A percentile compares a stretch with the other conserved stretches of the same genome.
phyloP scores from a whole-genome alignment of 345 rosid species.

The Eucalyptus curtisii region DNA sequence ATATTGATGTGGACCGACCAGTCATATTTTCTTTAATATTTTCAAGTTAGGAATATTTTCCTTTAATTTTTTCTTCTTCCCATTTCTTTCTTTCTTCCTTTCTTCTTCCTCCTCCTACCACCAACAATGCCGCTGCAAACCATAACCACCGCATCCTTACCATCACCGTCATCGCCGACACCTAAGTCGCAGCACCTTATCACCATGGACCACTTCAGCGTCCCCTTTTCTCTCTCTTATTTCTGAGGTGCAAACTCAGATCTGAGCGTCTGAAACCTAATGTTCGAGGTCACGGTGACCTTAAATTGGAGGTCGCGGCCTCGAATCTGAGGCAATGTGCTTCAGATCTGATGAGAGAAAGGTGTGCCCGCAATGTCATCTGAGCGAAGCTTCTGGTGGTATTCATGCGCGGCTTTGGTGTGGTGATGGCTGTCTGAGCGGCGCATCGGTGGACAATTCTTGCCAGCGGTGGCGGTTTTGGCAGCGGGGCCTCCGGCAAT shows the following conservation, averaged over 20 bases:
- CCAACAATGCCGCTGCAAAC: not conserved
- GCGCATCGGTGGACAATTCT: not conserved
- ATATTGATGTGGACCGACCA: not conserved
- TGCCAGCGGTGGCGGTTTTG: too few relatives aligned
- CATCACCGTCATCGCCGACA: not conserved
- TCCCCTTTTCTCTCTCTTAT: too few relatives aligned
- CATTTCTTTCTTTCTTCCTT: not conserved
- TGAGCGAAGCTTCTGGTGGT: not conserved
- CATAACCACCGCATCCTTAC: not conserved
- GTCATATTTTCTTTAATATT: not conserved
- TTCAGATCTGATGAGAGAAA: not conserved
- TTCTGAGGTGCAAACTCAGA: too few relatives aligned
- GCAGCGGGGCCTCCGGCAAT: too few relatives aligned
- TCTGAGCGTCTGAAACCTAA: too few relatives aligned
- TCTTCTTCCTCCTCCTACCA: too few relatives aligned
- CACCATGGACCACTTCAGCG: too few relatives aligned
- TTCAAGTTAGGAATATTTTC: not conserved
- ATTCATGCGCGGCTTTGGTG: not conserved
- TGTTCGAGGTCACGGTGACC: too few relatives aligned
- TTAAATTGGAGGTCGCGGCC: too few relatives aligned
- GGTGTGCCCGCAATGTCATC: not conserved
- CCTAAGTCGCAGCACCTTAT: not conserved
- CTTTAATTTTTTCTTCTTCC: accelerated
- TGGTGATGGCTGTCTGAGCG: not conserved
- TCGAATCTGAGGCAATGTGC: too few relatives aligned